phyloP scores from a whole-genome alignment of 129 eudicot genomes.

The Helianthus annuus region HanXRQr2.0-SUNRISE NC_035447.2:10792069-10792568 shows the following conservation, averaged over 20 bases:
- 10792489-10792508: neutral
- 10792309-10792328: no score
- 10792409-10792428: constrained; percentile 57
- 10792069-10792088: no score
- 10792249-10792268: neutral
- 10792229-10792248: neutral
- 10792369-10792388: constrained; percentile 7
- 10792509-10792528: constrained; percentile 33
- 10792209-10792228: constrained; percentile 62
- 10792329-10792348: no score
- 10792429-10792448: constrained; percentile 90
- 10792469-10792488: neutral
- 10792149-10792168: constrained; percentile 73
- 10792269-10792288: no score
- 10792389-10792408: constrained; percentile 81
- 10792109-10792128: no score
- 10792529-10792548: constrained; percentile 80
- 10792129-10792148: constrained; percentile 36
- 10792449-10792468: constrained; percentile 73
- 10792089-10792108: no score
- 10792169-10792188: constrained; percentile 66
- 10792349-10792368: no score
- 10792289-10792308: no score
- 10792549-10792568: constrained; percentile 96
- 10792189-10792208: constrained; percentile 96